Evolutionary conservation across 371 early-diverging fungal species (phyloP), one percentile per base, ranked within the genome.

Genomic region (Mucor velutinosus): DNA sequence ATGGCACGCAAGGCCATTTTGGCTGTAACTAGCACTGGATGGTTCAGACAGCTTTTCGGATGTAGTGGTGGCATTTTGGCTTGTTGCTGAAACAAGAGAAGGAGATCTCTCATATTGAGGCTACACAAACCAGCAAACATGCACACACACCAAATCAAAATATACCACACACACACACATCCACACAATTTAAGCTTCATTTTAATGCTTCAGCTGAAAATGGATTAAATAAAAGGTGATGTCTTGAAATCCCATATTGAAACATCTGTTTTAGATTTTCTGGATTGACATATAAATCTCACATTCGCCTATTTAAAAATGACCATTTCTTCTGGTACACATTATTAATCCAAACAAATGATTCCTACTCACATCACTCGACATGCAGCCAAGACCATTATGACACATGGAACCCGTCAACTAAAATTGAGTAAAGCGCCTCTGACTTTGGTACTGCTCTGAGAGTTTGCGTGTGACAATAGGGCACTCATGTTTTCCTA

Each of bases 371-470:
- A 4, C 2, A 39, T 58, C 7, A 33, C 4, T 19, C 7, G 23
- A 8, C 59, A 58, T 39, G 37, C 37, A n/a, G 19, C 37, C 37
- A 58, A 58, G 35, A 39, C 59, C 37, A 19, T 58, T 21, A 32
- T 37, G 15, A 3, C 19, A 1, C 37, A 6, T 61, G 51, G 25
- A 10, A 65, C 14, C 14, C 15, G 59, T 11, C 37, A 11, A 67
- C 49, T 81, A 60, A 78, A 78, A 15, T 62, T 76, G 51, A 60
- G 81, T 39, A 81, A 81, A 65, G 78, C 81, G 19, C 75, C 81
- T 51, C 60, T 81, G 15, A 75, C 74, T 47, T 58, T 81, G 58
- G 78, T 81, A 78, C 63, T 68, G 57, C 19, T 8, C 1, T 33
- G 7, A 33, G 7, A 8, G 4, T 8, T 33, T 8, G 33, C 33